Percentiles rank a stretch among this genome's conserved stretches.
Conservation (phyloP, 192 early-diverging fungal species). For the Jimgerdemannia flammicorona region DNA sequence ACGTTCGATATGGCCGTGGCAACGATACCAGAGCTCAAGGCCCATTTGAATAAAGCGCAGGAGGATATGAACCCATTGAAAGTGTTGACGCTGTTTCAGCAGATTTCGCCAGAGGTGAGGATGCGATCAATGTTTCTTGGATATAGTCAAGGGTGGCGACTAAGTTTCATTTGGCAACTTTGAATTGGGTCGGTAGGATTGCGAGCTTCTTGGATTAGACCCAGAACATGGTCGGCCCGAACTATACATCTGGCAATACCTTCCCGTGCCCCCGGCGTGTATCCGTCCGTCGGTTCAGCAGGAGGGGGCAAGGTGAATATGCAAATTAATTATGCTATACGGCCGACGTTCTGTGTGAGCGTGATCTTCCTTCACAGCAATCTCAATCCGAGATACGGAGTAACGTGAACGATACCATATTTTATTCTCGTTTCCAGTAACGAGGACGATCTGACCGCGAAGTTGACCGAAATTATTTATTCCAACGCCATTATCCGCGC, state of each 20-base stretch:
- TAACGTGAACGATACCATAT: too few species aligned
- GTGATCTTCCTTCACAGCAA: too few species aligned
- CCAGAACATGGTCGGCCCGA: conserved; percentile 84
- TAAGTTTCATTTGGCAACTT: too few species aligned
- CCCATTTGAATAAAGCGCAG: conserved; percentile 78
- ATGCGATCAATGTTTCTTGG: neutral
- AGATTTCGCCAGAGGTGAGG: conserved; percentile 76
- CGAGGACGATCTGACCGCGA: conserved; percentile 96
- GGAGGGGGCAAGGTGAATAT: conserved; percentile 74
- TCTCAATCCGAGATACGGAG: too few species aligned
- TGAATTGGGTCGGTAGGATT: conserved; percentile 80
- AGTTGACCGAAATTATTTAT: conserved; percentile 91
- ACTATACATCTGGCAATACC: conserved; percentile 88
- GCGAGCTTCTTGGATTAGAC: conserved; percentile 91
- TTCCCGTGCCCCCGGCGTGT: conserved; percentile 94
- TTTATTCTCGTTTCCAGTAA: conserved; percentile 50
- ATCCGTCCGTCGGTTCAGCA: conserved; percentile 94
- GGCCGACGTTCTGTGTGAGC: too few species aligned
- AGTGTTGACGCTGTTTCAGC: conserved; percentile 82
- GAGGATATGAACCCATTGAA: conserved; percentile 93
- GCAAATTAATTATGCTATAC: too few species aligned
- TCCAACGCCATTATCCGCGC: conserved; percentile 78
- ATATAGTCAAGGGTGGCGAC: too few species aligned
- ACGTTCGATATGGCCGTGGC: conserved; percentile 74
- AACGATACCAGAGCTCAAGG: conserved; percentile 69